phyloP scores from a whole-genome alignment of 2,329 filamentous ascomycete genomes.

The Pseudogymnoascus sp. region DNA sequence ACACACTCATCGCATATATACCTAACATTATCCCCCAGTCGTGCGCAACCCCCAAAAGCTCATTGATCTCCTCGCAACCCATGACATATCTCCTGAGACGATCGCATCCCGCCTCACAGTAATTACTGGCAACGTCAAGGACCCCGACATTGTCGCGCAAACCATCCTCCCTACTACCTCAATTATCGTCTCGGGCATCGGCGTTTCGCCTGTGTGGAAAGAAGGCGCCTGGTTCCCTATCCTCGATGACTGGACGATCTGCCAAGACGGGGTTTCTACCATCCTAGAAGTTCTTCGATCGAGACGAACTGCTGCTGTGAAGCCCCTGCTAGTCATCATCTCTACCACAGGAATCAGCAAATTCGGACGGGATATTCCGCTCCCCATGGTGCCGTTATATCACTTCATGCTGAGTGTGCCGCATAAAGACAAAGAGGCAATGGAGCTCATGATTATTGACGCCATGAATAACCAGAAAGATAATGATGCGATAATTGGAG shows the following conservation, averaged over 20 bases:
- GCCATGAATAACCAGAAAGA: neutral
- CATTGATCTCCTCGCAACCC: slow-evolving; percentile 29
- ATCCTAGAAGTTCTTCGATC: slow-evolving; percentile 36
- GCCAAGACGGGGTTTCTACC: slow-evolving; percentile 38
- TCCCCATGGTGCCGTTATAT: slow-evolving; percentile 41
- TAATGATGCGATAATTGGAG: neutral
- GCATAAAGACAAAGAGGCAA: slow-evolving; percentile 43
- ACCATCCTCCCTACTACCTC: slow-evolving; percentile 31
- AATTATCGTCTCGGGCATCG: slow-evolving; percentile 44
- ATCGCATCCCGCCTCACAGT: slow-evolving; percentile 37
- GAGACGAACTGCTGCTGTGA: slow-evolving; percentile 19
- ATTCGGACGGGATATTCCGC: slow-evolving; percentile 38
- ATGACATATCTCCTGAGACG: slow-evolving; percentile 13
- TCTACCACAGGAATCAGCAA: slow-evolving; percentile 40
- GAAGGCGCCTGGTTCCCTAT: slow-evolving; percentile 26
- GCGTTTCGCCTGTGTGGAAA: slow-evolving; percentile 32
- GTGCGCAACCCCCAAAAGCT: slow-evolving; percentile 47
- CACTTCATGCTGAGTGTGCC: slow-evolving; percentile 36
- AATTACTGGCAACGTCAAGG: slow-evolving; percentile 43
- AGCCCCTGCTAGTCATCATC: slow-evolving; percentile 35
- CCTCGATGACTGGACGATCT: slow-evolving; percentile 43
- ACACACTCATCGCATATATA: neutral
- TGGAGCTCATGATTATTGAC: slow-evolving; percentile 33
- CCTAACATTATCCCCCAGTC: slow-evolving; percentile 25
- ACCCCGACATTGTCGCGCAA: slow-evolving; percentile 33